Conservation (phyloP, 202 grass and related monocot genomes). For the Digitaria exilis region DNA sequence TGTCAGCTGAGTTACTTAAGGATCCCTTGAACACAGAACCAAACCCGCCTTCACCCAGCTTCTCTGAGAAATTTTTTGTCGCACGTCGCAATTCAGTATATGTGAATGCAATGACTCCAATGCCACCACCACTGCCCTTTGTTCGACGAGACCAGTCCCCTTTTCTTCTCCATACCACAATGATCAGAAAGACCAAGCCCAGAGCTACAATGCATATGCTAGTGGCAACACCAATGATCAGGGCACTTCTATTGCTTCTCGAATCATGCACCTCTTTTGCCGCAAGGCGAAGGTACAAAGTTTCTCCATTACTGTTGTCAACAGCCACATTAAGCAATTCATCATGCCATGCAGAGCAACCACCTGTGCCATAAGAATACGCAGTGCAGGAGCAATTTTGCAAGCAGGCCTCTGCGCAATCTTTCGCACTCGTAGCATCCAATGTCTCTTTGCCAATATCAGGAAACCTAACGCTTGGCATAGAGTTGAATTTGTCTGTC, state of each 20-base stretch:
- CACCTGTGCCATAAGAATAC: not conserved
- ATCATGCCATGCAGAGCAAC: not conserved
- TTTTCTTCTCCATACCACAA: not conserved
- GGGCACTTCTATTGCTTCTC: not conserved
- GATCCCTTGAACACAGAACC: not conserved
- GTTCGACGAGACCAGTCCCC: not conserved
- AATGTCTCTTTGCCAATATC: not conserved
- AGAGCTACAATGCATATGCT: not conserved
- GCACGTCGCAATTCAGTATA: not conserved
- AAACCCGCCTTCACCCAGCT: not conserved
- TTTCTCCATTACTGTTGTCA: not conserved
- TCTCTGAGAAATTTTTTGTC: not conserved
- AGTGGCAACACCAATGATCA: not conserved
- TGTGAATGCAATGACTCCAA: not conserved
- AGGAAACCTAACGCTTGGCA: not conserved
- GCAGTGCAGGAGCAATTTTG: not conserved
- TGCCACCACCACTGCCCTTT: not conserved
- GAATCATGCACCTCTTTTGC: not conserved
- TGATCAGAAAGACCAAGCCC: not conserved
- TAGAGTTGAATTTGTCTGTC: slow-evolving; percentile 2
- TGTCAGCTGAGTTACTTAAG: not conserved
- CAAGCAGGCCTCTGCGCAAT: not conserved
- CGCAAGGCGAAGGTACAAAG: not conserved
- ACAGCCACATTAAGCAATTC: not conserved
- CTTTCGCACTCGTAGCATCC: not conserved